These are phyloP conservation scores for Phtheirospermum japonicum DNA, from an alignment of 257 asterid species.

Conservation along the genomic window DNA sequence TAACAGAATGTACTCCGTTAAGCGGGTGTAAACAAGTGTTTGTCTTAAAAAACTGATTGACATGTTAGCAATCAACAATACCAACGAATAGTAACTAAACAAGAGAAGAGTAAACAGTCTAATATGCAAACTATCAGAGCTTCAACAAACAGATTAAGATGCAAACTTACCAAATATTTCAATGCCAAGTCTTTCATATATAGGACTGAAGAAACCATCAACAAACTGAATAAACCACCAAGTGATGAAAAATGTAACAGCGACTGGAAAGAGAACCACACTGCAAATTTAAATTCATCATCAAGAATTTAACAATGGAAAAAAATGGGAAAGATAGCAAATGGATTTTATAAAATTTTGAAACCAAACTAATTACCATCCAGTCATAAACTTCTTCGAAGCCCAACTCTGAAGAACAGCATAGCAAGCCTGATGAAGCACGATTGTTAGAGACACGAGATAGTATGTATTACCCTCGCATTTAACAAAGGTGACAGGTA, in stretches of 20 bases:
- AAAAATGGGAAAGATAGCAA: neutral
- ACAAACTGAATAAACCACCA: conserved; percentile 99
- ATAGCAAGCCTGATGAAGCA: conserved; percentile 81
- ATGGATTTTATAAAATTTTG: neutral
- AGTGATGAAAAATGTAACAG: conserved; percentile 88
- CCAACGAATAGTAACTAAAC: conserved; percentile 1
- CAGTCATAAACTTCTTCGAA: conserved; percentile 98
- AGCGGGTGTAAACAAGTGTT: too few relatives aligned
- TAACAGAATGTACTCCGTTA: too few relatives aligned
- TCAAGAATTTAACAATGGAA: conserved; percentile 9
- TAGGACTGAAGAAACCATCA: conserved; percentile 98
- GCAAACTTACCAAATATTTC: conserved; percentile 76
- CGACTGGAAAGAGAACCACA: conserved; percentile 93
- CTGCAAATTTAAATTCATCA: conserved; percentile 45
- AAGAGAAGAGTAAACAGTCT: conserved; percentile 5
- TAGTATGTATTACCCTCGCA: conserved; percentile 11
- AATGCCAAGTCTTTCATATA: conserved; percentile 84
- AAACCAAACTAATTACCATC: conserved; percentile 59
- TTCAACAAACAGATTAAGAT: too few relatives aligned
- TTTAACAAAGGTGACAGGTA: neutral
- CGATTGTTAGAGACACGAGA: conserved; percentile 23
- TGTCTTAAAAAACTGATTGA: too few relatives aligned
- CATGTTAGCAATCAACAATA: neutral
- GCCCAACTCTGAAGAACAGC: conserved; percentile 99
- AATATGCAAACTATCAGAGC: conserved; percentile 12